Base-by-base conservation (phyloP, 148 eudicot species). In the Persicaria tinctoria region DNA sequence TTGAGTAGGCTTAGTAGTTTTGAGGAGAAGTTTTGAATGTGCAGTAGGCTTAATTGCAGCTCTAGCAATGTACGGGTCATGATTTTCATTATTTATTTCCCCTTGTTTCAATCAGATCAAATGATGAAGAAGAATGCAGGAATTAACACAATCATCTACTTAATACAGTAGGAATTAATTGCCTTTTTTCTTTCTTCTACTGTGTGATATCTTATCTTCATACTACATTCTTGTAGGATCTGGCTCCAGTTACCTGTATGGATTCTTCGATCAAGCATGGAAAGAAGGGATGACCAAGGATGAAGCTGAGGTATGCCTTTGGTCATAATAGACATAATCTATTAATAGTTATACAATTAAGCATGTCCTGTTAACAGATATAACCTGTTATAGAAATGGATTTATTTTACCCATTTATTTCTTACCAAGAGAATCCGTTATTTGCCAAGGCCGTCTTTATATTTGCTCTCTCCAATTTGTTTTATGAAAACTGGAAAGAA, bases 181-280 rank as follows among this genome's bases (percentile, higher is more conserved):
- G 23, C 10, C 3, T 5, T 18, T 56, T 56, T 56, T 2, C 62
- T 23, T 17, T 66, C 70, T 66, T 32, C 47, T 9, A 53, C 57
- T 66, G 6, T 10, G 14, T 27, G 46, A 45, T 66, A 45, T 66
- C 5, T 45, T 45, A 12, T 66, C 70, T 46, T 66, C 47, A 38
- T 41, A 38, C 20, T 41, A 62, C 23, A 23, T 75, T 57, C 46
- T 51, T 47, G 72, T 78, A 92, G 97, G 97, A 74, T 92, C 97
- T 80, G 97, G 97, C 69, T 92, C 97, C 6, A 76, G 83, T 60
- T 92, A 92, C 80, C 76, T 92, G 79, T 92, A 92, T 82, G 97
- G 97, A 45, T 92, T 90, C 83, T 87, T 91, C 74, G 96, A 87
- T 73, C 90, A 93, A 79, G 95, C 81, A 66, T 92, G 97, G 97